Percentiles rank a stretch among this genome's conserved stretches.
Evolutionary conservation across 1,139 yeast species (phyloP).

Genomic region (Fermentozyma sake): DNA sequence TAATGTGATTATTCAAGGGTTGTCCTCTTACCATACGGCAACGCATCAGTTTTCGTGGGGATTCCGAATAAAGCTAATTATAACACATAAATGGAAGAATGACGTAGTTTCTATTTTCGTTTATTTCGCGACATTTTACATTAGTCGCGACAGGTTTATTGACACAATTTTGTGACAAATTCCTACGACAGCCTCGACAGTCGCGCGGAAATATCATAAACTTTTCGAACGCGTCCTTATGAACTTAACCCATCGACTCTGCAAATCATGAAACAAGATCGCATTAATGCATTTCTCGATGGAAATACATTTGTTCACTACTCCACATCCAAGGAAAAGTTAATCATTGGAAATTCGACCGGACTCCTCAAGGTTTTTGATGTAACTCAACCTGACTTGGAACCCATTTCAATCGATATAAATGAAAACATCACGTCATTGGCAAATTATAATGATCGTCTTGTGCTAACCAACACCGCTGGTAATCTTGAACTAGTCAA

Average conservation of each 20-base stretch:
- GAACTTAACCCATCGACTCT: neutral
- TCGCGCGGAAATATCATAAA: too few relatives aligned
- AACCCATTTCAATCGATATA: constrained; percentile 53
- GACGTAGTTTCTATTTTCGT: too few relatives aligned
- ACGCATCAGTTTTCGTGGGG: too few relatives aligned
- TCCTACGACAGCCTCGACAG: too few relatives aligned
- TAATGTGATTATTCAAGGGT: too few relatives aligned
- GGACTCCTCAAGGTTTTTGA: constrained; percentile 51
- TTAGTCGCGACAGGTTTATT: too few relatives aligned
- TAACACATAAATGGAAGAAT: too few relatives aligned
- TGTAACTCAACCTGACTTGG: constrained; percentile 41
- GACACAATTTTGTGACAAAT: too few relatives aligned
- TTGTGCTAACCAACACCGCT: constrained; percentile 28
- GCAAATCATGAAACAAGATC: constrained; percentile 16
- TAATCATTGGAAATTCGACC: constrained; percentile 48
- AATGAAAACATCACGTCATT: constrained; percentile 38
- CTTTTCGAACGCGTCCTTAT: constrained; percentile 1
- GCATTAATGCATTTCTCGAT: constrained; percentile 40
- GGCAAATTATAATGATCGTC: constrained; percentile 17
- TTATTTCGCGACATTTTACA: too few relatives aligned
- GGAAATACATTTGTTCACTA: constrained; percentile 44
- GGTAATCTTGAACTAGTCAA: constrained; percentile 34
- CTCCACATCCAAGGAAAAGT: constrained; percentile 26
- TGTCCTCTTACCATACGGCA: too few relatives aligned
- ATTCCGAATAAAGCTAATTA: too few relatives aligned